phyloP scores from a whole-genome alignment of 805 yeast species.

The Saturnispora gosingensis region DNA sequence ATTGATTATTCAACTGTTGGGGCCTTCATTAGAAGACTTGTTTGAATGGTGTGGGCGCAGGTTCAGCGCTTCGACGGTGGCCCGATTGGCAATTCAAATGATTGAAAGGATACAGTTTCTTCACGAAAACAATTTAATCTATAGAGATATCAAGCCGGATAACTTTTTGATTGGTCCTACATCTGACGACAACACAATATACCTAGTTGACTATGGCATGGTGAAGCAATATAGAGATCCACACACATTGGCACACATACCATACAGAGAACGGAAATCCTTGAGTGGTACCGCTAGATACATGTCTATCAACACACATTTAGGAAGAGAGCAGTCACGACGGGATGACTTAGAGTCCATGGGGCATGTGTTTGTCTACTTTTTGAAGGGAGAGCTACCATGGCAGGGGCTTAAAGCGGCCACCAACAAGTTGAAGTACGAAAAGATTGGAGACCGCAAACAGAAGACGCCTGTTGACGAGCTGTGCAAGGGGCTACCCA shows the following conservation, averaged over 20 bases:
- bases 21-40: conserved; percentile 75
- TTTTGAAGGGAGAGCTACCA: conserved; percentile 69
- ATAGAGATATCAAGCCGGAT: conserved; percentile 79
- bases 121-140: conserved; percentile 68
- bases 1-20: conserved; percentile 67
- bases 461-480: conserved; percentile 58
- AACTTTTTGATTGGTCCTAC: conserved; percentile 70
- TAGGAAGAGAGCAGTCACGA: conserved; percentile 76
- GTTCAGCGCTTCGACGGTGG: conserved; percentile 63
- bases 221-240: conserved; percentile 81
- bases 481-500: conserved; percentile 56
- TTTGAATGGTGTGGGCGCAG: conserved; percentile 84
- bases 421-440: conserved; percentile 74
- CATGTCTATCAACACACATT: conserved; percentile 83
- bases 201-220: conserved; percentile 79
- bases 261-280: conserved; percentile 72
- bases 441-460: conserved; percentile 75
- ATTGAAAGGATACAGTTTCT: conserved; percentile 60
- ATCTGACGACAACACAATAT: conserved; percentile 43
- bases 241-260: conserved; percentile 69
- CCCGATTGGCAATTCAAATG: conserved; percentile 72
- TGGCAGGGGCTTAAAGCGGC: conserved; percentile 91
- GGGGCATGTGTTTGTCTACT: conserved; percentile 77
- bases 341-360: conserved; percentile 75
- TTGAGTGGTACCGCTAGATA: conserved; percentile 80